Evolutionary conservation across 345 rosid genomes (phyloP), one percentile per base, ranked within the genome.

Genomic region (Sisymbrium altissimum): DNA sequence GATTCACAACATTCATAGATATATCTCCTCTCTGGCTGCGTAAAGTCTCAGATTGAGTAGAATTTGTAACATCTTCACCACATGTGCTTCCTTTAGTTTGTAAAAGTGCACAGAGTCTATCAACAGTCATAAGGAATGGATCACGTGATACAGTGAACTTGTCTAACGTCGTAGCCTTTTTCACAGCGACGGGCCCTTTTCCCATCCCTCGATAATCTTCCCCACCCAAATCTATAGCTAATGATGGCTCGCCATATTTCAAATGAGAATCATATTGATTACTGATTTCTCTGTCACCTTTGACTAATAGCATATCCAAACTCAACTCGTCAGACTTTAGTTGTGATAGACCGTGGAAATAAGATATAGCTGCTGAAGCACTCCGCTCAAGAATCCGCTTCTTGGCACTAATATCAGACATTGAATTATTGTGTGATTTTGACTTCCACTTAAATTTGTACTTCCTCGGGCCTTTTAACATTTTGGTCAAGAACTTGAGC

Each of bases 331-430:
- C 76, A 44, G 67, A 68, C 68, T 82, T 80, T 58, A 68, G 79
- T 78, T 66, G 79, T 11, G 86, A 85, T 55, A 80, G 60, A 66
- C 81, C 64, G 66, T 79, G 86, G 78, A 86, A 94, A 86, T 89
- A 91, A 41, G 83, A 81, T 62, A 61, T 56, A 10, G 96, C 95
- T 41, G 89, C 93, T 19, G 82, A 75, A 49, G 96, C 93, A 81
- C 97, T 89, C 48, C 88, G 86, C 74, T 85, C 87, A 59, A 89
- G 92, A 75, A 94, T 83, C 76, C 88, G 80, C 72, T 81, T 89
- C 84, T 91, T 94, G 52, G 92, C 79, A 50, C 85, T 74, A 53
- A 83, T 49, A 74, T 79, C 76, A 64, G 77, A 81, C 58, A 81
- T 66, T 50, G 85, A 83, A 36, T 72, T 76, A 78, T 79, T 83